Percentiles rank a stretch among this genome's conserved stretches.
These are phyloP conservation scores for Parasitella parasitica DNA, from an alignment of 371 early-diverging fungal species.

Conservation along the genomic window DNA sequence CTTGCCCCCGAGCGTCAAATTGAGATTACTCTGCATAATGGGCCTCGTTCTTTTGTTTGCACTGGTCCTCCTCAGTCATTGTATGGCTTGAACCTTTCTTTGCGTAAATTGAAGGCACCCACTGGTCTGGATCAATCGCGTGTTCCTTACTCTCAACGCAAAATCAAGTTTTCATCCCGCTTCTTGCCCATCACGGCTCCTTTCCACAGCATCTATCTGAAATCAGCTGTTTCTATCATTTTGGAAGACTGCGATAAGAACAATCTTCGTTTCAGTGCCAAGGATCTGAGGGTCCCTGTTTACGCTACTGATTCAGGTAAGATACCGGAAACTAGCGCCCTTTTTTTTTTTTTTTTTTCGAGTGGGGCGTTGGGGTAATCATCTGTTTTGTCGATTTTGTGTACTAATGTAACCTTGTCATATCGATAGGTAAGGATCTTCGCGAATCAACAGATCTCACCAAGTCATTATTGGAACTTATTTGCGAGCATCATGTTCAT, in stretches of 20 bases:
- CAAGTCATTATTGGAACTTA: conserved; percentile 74
- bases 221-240: conserved; percentile 63
- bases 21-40: conserved; percentile 84
- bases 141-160: conserved; percentile 84
- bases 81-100: conserved; percentile 84
- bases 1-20: conserved; percentile 80
- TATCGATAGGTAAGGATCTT: conserved; percentile 62
- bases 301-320: conserved; percentile 76
- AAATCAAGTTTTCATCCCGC: conserved; percentile 81
- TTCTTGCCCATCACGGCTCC: conserved; percentile 90
- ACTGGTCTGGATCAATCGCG: conserved; percentile 83
- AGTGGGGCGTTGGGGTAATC: conserved; percentile 50
- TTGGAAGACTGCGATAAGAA: conserved; percentile 63
- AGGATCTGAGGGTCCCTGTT: conserved; percentile 70
- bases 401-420: conserved; percentile 4
- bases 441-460: conserved; percentile 58
- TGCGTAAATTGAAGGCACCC: conserved; percentile 86
- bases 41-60: conserved; percentile 82
- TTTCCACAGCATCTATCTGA: conserved; percentile 83
- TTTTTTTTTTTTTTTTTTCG: not conserved
- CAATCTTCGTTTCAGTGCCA: conserved; percentile 56
- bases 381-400: not conserved
- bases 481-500: conserved; percentile 80
- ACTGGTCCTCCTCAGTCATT: conserved; percentile 89
- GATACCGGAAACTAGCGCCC: not conserved